Percentiles rank a stretch among this genome's conserved stretches.
These are phyloP conservation scores for Cytidiella melzeri DNA, from an alignment of 768 basidiomycete genomes.

Conservation along the genomic window DNA sequence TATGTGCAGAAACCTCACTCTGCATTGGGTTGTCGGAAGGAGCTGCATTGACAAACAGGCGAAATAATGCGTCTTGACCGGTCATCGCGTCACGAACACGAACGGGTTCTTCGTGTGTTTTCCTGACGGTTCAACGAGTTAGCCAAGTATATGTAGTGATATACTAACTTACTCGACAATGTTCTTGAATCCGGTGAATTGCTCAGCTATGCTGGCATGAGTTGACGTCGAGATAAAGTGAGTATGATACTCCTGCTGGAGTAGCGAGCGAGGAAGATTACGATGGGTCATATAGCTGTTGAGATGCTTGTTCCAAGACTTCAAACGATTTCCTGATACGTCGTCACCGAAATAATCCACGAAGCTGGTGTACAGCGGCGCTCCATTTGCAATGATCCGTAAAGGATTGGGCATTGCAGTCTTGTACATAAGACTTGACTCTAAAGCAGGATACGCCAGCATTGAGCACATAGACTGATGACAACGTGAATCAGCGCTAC, in stretches of 20 bases:
- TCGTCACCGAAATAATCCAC: too few species aligned
- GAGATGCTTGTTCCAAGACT: conserved; percentile 10
- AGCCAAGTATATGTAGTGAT: too few species aligned
- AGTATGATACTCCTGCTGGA: conserved; percentile 13
- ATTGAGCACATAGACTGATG: too few species aligned
- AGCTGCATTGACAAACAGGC: conserved; percentile 18
- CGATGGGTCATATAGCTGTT: conserved; percentile 8
- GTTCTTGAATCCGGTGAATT: conserved; percentile 7
- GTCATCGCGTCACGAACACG: conserved; percentile 25
- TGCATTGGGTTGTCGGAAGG: conserved; percentile 19
- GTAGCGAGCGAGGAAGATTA: conserved; percentile 8
- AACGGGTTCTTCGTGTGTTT: conserved; percentile 29
- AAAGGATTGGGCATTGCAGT: conserved; percentile 9
- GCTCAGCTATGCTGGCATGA: conserved; percentile 9
- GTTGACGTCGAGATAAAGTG: conserved; percentile 15
- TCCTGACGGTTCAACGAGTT: too few species aligned
- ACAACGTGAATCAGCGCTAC: too few species aligned
- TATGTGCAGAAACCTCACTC: conserved; percentile 22
- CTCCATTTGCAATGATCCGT: conserved; percentile 4
- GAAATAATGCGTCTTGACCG: conserved; percentile 17
- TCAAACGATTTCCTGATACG: conserved; percentile 1
- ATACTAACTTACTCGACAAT: conserved; percentile 21
- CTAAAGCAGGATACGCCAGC: too few species aligned
- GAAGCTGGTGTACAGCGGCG: conserved; percentile 10
- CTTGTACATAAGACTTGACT: too few species aligned